Evolutionary conservation across 176 grass and related monocot species (phyloP).

Genomic region (Juncus inflexus): DNA sequence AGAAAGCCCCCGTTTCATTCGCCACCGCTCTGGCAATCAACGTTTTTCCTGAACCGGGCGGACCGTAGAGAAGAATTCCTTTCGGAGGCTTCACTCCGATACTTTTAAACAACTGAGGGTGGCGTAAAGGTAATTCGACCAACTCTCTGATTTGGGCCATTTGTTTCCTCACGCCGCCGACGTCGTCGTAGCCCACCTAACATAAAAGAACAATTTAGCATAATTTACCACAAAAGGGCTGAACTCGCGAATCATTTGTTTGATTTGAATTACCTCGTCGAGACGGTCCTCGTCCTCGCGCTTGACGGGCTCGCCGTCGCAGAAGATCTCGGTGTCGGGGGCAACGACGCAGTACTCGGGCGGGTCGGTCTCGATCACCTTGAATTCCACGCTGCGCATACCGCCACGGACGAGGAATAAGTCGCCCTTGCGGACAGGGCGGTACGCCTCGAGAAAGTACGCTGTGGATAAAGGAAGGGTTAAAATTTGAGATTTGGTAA

Average conservation of each 20-base stretch:
- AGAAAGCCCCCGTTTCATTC: constrained; percentile 53
- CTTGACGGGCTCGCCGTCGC: constrained; percentile 42
- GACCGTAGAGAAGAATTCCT: constrained; percentile 48
- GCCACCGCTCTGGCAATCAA: constrained; percentile 50
- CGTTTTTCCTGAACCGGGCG: constrained; percentile 51
- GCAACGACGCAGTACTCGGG: constrained; percentile 45
- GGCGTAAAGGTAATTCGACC: constrained; percentile 51
- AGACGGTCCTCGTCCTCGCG: constrained; percentile 56
- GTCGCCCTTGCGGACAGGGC: constrained; percentile 52
- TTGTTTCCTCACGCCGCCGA: constrained; percentile 58
- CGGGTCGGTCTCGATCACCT: constrained; percentile 40
- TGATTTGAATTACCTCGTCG: constrained; percentile 3
- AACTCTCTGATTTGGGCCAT: constrained; percentile 51
- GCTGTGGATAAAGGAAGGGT: constrained; percentile 22
- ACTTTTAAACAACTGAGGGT: constrained; percentile 50
- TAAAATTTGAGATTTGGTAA: not conserved
- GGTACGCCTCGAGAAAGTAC: constrained; percentile 44
- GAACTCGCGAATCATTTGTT: no score
- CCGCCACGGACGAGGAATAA: constrained; percentile 55
- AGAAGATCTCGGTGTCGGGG: constrained; percentile 38
- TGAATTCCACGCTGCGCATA: constrained; percentile 57
- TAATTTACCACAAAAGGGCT: no score
- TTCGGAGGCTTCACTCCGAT: constrained; percentile 66
- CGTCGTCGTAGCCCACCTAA: constrained; percentile 48
- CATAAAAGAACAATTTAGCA: no score